Evolutionary conservation across 2,329 filamentous ascomycete species (phyloP), one percentile per base, ranked within the genome.

Genomic region (Pezicula carpinea): DNA sequence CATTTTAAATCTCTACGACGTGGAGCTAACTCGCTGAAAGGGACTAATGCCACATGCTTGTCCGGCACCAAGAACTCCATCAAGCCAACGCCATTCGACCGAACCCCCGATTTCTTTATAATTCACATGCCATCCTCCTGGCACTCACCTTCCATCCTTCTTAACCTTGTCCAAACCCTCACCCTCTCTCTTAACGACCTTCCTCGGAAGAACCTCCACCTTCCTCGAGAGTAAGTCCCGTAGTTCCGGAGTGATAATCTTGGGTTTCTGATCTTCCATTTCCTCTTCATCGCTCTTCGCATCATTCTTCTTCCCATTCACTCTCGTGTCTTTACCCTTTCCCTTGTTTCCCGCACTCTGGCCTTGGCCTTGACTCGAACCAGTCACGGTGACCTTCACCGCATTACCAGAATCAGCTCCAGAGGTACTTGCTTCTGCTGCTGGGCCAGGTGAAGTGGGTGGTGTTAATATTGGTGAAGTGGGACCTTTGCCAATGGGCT

Each of bases 221-320:
- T 85, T 79, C 50, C 77, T 70, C 53, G 76, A 80, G n/a, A 87
- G 61, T 36, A 88, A 55, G 6, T 69, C 66, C 40, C 84, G 73
- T 48, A 88, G 62, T 55, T 87, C 81, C 0, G 79, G 73, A 52
- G 77, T 83, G 39, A 88, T 81, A 14, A 84, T 72, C 54, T 74
- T 78, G 7, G 56, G 58, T 47, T 50, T 54, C 46, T 56, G 53
- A 5, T 57, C 53, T 33, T 54, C 44, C 65, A 56, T 26, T 44
- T 62, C 60, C 17, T 45, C 52, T 43, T 61, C 60, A 17, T 45
- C 52, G 31, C 51, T 52, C 10, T 50, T 45, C 41, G 48, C 13
- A 10, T 22, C 38, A 26, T 26, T 67, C 23, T 57, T 52, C 34
- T 53, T 55, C n/a, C 53, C 52, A 1, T 57, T 48, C 3, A 52